Conservation (phyloP, 441 rosid species). For the Jatropha podagrica region DNA sequence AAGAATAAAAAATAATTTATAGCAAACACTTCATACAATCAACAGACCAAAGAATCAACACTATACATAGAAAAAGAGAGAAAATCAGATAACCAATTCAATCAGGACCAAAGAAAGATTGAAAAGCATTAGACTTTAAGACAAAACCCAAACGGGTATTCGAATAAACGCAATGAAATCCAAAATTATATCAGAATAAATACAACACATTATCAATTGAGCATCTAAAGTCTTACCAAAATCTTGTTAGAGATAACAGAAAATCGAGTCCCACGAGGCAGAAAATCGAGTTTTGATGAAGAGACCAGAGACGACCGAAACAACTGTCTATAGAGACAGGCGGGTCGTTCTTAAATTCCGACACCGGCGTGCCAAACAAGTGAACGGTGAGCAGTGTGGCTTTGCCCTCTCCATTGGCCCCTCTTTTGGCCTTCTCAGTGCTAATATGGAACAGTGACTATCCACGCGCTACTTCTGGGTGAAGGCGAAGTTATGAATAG, state of each 20-base stretch:
- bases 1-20: background rate
- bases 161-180: constrained; percentile 4
- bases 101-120: constrained; percentile 16
- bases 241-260: constrained; percentile 18
- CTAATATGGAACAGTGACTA: constrained; percentile 26
- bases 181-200: constrained; percentile 18
- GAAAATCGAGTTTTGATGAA: constrained; percentile 16
- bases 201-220: constrained; percentile 13
- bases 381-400: constrained; percentile 33
- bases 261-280: constrained; percentile 17
- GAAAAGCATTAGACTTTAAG: constrained; percentile 8
- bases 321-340: constrained; percentile 7
- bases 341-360: constrained; percentile 24
- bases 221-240: constrained; percentile 32
- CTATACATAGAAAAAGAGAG: background rate
- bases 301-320: constrained; percentile 7
- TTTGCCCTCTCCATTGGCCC: constrained; percentile 13
- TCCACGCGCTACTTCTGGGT: constrained; percentile 32
- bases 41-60: constrained; percentile 6
- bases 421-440: constrained; percentile 16
- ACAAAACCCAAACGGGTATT: constrained; percentile 8
- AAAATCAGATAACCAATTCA: constrained; percentile 16
- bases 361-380: constrained; percentile 38
- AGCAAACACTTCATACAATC: constrained; percentile 8
- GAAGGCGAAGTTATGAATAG: background rate